Conservation (phyloP, 2,329 filamentous ascomycete species). For the Pyrenophora seminiperda region DNA sequence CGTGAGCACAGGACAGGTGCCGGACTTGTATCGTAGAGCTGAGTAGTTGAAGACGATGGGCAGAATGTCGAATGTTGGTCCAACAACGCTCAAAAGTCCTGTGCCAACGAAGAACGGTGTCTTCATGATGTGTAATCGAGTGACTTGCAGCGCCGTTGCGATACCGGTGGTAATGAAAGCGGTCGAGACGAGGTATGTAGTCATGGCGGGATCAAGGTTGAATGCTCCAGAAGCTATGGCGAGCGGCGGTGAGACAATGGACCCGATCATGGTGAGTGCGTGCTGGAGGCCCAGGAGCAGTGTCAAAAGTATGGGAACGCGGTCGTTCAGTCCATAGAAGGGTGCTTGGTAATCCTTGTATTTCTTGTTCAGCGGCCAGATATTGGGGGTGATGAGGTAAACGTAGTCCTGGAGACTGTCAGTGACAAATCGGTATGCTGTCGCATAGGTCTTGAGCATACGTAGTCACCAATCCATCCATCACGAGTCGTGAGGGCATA, state of each 20-base stretch:
- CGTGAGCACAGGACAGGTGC: constrained; percentile 24
- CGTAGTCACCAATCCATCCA: constrained; percentile 50
- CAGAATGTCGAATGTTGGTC: constrained; percentile 38
- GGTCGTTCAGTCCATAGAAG: constrained; percentile 36
- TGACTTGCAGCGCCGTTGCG: constrained; percentile 37
- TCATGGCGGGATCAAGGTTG: constrained; percentile 32
- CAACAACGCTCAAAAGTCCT: constrained; percentile 33
- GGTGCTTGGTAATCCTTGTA: constrained; percentile 34
- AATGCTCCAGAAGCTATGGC: constrained; percentile 39
- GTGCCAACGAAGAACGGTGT: constrained; percentile 39
- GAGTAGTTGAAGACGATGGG: constrained; percentile 38
- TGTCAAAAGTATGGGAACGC: constrained; percentile 33
- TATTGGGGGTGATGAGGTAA: constrained; percentile 32
- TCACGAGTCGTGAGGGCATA: constrained; percentile 46
- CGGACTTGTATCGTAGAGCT: constrained; percentile 30
- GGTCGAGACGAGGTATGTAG: constrained; percentile 34
- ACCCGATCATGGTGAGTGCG: constrained; percentile 35
- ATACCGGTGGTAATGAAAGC: constrained; percentile 39
- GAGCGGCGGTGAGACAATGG: constrained; percentile 37
- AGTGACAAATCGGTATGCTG: background rate
- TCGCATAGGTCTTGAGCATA: constrained; percentile 16
- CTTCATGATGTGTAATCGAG: constrained; percentile 30
- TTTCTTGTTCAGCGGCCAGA: constrained; percentile 31
- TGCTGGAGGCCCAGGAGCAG: constrained; percentile 39
- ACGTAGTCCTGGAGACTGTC: constrained; percentile 42